Conservation (phyloP, 345 rosid species). For the Salix suchowensis region DNA sequence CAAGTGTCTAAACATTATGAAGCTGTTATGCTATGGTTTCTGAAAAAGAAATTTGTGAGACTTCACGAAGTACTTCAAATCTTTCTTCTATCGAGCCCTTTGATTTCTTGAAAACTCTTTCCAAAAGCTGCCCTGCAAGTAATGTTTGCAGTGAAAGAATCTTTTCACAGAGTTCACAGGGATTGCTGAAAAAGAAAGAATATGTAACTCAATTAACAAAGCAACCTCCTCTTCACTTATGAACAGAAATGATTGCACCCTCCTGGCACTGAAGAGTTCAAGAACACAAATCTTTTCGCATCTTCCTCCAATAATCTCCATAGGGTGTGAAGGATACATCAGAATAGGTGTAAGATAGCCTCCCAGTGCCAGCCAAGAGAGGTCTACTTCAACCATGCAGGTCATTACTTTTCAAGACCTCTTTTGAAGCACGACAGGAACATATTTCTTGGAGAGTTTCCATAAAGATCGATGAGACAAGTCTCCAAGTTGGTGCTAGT, state of each 20-base stretch:
- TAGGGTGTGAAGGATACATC: constrained; percentile 6
- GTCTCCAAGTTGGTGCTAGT: constrained; percentile 6
- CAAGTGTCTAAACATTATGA: too few species aligned
- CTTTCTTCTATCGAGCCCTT: too few species aligned
- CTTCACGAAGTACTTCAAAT: too few species aligned
- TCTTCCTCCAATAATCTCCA: constrained; percentile 7
- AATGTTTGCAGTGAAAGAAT: neutral
- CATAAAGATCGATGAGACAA: constrained; percentile 2
- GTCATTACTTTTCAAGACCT: constrained; percentile 1
- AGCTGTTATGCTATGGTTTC: too few species aligned
- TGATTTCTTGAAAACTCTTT: constrained; percentile 2
- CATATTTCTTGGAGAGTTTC: neutral
- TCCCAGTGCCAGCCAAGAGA: neutral
- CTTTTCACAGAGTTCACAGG: constrained; percentile 1
- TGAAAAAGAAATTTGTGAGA: too few species aligned
- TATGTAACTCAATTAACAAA: too few species aligned
- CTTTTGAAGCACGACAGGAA: neutral
- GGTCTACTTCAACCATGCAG: constrained; percentile 12
- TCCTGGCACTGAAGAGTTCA: too few species aligned
- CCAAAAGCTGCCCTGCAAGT: constrained; percentile 6
- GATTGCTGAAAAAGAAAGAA: neutral
- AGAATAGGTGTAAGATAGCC: constrained; percentile 5
- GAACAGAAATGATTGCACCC: too few species aligned
- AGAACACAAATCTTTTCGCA: neutral
- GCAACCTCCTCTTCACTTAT: too few species aligned